Evolutionary conservation across 768 basidiomycete genomes (phyloP).

Genomic region (Suillus lakei): DNA sequence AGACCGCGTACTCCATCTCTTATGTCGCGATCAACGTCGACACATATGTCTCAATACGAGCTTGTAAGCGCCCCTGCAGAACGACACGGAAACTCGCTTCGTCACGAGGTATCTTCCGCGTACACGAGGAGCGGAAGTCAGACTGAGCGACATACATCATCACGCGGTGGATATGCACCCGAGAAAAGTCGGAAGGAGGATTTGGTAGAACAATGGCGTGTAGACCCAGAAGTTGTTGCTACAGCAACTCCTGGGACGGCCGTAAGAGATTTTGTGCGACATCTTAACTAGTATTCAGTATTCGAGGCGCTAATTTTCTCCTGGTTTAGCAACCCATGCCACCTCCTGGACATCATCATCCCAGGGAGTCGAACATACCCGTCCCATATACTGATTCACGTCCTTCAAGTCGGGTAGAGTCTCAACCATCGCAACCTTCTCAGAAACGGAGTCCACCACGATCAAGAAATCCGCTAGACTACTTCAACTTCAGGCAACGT

Average conservation of each 20-base stretch:
- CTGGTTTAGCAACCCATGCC: background rate
- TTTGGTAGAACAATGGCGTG: constrained; percentile 36
- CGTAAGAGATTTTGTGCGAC: constrained; percentile 19
- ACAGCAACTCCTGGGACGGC: constrained; percentile 21
- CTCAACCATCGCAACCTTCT: constrained; percentile 11
- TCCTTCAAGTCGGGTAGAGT: constrained; percentile 15
- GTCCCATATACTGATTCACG: constrained; percentile 27
- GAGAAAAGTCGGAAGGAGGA: constrained; percentile 30
- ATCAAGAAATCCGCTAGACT: constrained; percentile 22
- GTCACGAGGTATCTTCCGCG: constrained; percentile 27
- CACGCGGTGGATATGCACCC: constrained; percentile 23
- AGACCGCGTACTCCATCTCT: constrained; percentile 25
- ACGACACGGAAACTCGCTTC: constrained; percentile 25
- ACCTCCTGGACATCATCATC: constrained; percentile 27
- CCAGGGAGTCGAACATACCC: constrained; percentile 38
- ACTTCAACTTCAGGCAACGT: constrained; percentile 28
- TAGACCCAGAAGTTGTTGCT: constrained; percentile 28
- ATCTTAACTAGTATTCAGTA: constrained; percentile 15
- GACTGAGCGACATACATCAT: constrained; percentile 19
- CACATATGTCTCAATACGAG: constrained; percentile 37
- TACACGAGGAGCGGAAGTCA: constrained; percentile 31
- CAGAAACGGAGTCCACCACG: constrained; percentile 16
- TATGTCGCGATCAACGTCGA: constrained; percentile 30
- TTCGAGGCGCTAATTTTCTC: constrained; percentile 14
- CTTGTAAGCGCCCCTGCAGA: constrained; percentile 28